Percentiles rank a stretch among this genome's conserved stretches.
Evolutionary conservation across 2,329 filamentous ascomycete genomes (phyloP).

Genomic region (Curvularia verruculosa): DNA sequence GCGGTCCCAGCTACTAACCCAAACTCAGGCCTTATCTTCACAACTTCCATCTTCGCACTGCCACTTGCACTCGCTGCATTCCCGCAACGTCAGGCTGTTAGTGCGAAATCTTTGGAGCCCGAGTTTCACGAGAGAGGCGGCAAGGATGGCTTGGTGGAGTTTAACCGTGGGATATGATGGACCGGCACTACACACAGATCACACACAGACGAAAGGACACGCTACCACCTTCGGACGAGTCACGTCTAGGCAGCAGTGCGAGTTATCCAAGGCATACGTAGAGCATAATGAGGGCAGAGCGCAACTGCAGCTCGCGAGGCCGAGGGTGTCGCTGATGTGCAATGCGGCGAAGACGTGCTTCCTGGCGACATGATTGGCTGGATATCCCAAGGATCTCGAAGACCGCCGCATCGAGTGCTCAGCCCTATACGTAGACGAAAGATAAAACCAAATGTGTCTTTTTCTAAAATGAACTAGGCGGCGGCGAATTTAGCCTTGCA

Average conservation of each 20-base stretch:
- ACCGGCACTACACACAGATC: constrained; percentile 5
- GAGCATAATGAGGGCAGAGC: neutral
- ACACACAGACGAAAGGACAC: constrained; percentile 2
- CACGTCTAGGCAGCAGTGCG: neutral
- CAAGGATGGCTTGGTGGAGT: constrained; percentile 83
- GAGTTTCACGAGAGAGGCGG: constrained; percentile 87
- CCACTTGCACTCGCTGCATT: constrained; percentile 91
- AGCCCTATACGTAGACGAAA: neutral
- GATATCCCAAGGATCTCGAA: constrained; percentile 7
- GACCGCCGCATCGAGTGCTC: constrained; percentile 1
- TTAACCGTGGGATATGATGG: constrained; percentile 86
- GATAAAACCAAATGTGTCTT: constrained; percentile 13
- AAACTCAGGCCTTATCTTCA: constrained; percentile 69
- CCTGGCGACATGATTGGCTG: constrained; percentile 22
- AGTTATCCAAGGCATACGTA: neutral
- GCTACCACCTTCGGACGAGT: neutral
- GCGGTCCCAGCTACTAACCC: constrained; percentile 59
- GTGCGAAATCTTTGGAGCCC: constrained; percentile 75
- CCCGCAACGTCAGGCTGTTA: constrained; percentile 85
- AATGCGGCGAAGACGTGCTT: constrained; percentile 22
- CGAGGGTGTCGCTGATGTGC: neutral
- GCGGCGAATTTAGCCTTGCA: constrained; percentile 16
- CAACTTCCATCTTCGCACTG: constrained; percentile 85
- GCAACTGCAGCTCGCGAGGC: neutral
- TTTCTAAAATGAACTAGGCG: constrained; percentile 17